Conservation (phyloP, 2,329 filamentous ascomycete species). For the Chaetomiaceae sp. region DNA sequence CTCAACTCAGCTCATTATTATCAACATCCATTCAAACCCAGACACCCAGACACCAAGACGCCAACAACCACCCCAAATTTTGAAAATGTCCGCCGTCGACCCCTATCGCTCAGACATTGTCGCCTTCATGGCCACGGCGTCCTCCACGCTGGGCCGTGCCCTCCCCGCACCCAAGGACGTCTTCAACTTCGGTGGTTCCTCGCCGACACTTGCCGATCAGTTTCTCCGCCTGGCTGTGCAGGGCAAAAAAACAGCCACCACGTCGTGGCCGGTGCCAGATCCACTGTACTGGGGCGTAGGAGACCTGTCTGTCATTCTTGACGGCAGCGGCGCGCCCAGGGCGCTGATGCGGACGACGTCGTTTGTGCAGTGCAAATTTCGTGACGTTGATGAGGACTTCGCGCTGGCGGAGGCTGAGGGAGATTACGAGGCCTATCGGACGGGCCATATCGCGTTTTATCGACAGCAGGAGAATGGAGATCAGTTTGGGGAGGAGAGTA, state of each 20-base stretch:
- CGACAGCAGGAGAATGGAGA: slow-evolving; percentile 19
- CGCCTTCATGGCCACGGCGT: slow-evolving; percentile 29
- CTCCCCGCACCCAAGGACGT: slow-evolving; percentile 29
- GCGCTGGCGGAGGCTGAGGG: slow-evolving; percentile 31
- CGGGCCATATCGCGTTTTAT: slow-evolving; percentile 29
- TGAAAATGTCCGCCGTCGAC: slow-evolving; percentile 4
- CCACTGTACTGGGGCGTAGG: slow-evolving; percentile 30
- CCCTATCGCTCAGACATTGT: slow-evolving; percentile 26
- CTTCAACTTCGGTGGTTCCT: slow-evolving; percentile 28
- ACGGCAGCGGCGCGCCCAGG: slow-evolving; percentile 24
- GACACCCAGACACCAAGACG: too few species aligned
- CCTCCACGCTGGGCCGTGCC: slow-evolving; percentile 19
- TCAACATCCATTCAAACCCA: too few species aligned
- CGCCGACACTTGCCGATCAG: slow-evolving; percentile 18
- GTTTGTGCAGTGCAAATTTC: slow-evolving; percentile 28
- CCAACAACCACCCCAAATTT: background rate
- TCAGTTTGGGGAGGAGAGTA: slow-evolving; percentile 27
- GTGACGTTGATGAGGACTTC: slow-evolving; percentile 30
- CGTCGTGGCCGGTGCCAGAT: slow-evolving; percentile 29
- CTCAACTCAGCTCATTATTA: too few species aligned
- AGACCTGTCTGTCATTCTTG: slow-evolving; percentile 30
- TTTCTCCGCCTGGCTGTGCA: slow-evolving; percentile 24
- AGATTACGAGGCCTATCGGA: slow-evolving; percentile 27
- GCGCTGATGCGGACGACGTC: slow-evolving; percentile 30
- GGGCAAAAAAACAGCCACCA: slow-evolving; percentile 30